Base-by-base conservation (phyloP, 108 stramenopile genomes). In the Nitzschia sp. region DNA sequence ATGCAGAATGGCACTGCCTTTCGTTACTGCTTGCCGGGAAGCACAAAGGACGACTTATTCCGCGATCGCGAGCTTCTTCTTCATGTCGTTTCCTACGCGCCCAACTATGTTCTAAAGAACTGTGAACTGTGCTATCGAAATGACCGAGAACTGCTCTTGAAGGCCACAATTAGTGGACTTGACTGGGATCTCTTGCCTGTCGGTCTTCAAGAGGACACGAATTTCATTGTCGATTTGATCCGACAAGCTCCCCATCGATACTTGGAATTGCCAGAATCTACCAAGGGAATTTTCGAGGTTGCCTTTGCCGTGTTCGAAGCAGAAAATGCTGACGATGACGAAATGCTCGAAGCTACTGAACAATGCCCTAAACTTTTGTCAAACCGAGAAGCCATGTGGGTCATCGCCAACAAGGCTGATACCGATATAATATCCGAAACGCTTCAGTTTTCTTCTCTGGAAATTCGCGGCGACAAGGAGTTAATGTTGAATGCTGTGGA, bases 401-500 rank as follows among this genome's bases (percentile, higher is more conserved):
- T 34, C 17, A 31, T 75, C 45, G 58, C 54, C 2, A 47, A 15
- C 15, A 19, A 31, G 17, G 22, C 8, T 25, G 21, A 28, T 5
- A 35, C 34, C 5, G 71, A 62, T 5, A 46, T 72, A 0, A 16
- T 66, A 16, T 5, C 31, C 6, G 58, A 67, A 32, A 66, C 58
- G 0, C 17, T 75, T 9, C 58, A 47, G 50, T 61, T 61, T 23
- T 56, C 58, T 47, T 58, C 73, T n/a, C 1, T 29, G 8, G 1
- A 8, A 1, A 75, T 75, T 30, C 65, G 52, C 21, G 22, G 52
- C 4, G 59, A 75, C 66, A 67, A 77, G 66, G 60, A 76, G 45
- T 52, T 83, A 34, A 78, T 83, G 65, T n/a, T 79, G 45, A 32
- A 52, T 13, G 78, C 75, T 2, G 54, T 79, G 6, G n/a, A n/a